Conservation (phyloP, 306 rosid genomes). For the Vigna unguiculata region DNA sequence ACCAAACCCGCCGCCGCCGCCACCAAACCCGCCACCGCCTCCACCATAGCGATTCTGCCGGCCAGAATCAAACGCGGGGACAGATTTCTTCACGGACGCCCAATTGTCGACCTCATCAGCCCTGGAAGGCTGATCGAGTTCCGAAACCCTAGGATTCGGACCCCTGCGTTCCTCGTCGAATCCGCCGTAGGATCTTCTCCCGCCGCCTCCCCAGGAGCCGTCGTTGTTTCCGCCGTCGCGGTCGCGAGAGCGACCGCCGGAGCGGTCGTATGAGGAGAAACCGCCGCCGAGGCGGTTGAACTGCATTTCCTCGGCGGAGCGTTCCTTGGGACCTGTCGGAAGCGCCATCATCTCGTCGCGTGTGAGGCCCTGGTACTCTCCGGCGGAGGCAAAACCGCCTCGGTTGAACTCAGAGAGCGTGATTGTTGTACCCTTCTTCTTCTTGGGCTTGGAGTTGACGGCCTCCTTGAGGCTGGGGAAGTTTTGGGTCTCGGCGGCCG, state of each 20-base stretch:
- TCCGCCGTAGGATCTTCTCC: constrained; percentile 84
- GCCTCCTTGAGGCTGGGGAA: constrained; percentile 89
- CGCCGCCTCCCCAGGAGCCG: constrained; percentile 83
- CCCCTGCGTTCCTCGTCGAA: constrained; percentile 88
- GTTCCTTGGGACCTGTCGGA: constrained; percentile 88
- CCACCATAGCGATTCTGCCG: constrained; percentile 69
- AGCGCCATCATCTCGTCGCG: constrained; percentile 81
- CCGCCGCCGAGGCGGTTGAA: constrained; percentile 73
- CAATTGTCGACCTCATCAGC: constrained; percentile 97
- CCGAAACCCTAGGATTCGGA: constrained; percentile 85
- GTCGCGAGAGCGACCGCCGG: constrained; percentile 53
- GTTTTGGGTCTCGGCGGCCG: constrained; percentile 55
- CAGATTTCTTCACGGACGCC: constrained; percentile 69
- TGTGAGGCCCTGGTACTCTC: constrained; percentile 56
- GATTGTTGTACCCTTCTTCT: constrained; percentile 56
- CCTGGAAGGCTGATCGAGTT: constrained; percentile 86
- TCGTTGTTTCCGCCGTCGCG: constrained; percentile 66
- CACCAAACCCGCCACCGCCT: constrained; percentile 21
- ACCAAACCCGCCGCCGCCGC: constrained; percentile 14
- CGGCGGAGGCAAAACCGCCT: not conserved
- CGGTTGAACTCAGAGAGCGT: constrained; percentile 45
- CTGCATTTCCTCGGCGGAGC: constrained; percentile 83
- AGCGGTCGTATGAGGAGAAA: constrained; percentile 63
- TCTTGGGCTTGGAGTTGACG: constrained; percentile 71
- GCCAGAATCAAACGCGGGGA: constrained; percentile 71